phyloP scores from a whole-genome alignment of 257 asterid species.

The Dorcoceras hygrometricum region DNA sequence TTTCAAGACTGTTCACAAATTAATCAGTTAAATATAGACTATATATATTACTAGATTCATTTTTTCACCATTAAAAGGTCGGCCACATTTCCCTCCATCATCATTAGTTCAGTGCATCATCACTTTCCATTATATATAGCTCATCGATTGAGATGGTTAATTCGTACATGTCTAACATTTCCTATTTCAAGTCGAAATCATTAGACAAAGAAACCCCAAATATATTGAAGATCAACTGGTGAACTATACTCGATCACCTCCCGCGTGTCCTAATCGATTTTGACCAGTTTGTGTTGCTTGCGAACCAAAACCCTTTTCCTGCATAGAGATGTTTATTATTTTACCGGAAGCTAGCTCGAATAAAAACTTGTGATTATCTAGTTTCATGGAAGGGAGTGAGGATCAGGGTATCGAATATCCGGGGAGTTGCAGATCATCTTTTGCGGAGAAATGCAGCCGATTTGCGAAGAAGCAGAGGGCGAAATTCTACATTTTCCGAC shows the following conservation, averaged over 20 bases:
- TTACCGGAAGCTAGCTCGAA: no score
- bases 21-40: no score
- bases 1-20: no score
- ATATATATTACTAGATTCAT: no score
- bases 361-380: background rate
- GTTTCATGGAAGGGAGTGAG: constrained; percentile 28
- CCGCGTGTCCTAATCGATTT: no score
- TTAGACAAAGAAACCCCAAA: background rate
- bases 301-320: background rate
- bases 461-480: constrained; percentile 62
- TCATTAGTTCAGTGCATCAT: background rate
- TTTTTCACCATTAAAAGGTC: background rate
- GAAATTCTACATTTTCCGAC: constrained; percentile 69
- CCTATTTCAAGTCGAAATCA: constrained; percentile 16
- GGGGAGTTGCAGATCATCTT: constrained; percentile 35
- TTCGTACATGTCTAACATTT: constrained; percentile 27
- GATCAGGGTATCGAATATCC: background rate
- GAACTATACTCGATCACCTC: no score
- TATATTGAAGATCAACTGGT: no score
- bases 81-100: constrained; percentile 2
- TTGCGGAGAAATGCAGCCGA: constrained; percentile 50
- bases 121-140: constrained; percentile 20
- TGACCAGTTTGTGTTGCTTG: no score
- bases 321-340: no score
- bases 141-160: constrained; percentile 18